These are phyloP conservation scores for Trametes hirsuta DNA, from an alignment of 1,284 basidiomycete genomes.

Conservation along the genomic window DNA sequence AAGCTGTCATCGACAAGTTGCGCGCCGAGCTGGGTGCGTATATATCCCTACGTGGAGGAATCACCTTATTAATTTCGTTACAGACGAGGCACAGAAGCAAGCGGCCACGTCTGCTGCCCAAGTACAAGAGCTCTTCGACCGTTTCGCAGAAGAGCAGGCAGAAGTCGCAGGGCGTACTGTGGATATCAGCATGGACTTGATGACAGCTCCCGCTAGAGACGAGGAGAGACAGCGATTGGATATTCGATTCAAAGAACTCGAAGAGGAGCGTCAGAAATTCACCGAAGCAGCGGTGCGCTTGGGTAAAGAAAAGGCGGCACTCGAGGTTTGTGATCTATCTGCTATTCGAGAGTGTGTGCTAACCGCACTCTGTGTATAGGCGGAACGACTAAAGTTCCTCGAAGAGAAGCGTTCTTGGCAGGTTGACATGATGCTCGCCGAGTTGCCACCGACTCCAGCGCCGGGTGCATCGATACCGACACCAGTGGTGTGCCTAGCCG, in stretches of 20 bases:
- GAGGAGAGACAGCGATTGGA: conserved; percentile 57
- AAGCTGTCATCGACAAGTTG: conserved; percentile 39
- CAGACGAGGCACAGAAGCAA: conserved; percentile 56
- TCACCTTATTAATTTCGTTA: background rate
- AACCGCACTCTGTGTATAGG: conserved; percentile 40
- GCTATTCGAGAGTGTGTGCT: no score
- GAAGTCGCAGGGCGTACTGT: conserved; percentile 13
- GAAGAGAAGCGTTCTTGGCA: conserved; percentile 74
- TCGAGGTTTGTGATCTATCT: conserved; percentile 58
- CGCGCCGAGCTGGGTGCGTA: conserved; percentile 58
- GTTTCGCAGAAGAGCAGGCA: conserved; percentile 48
- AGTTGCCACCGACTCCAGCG: conserved; percentile 53
- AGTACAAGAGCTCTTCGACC: conserved; percentile 53
- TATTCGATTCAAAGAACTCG: conserved; percentile 56
- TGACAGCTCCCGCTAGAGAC: conserved; percentile 54
- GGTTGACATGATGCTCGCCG: conserved; percentile 61
- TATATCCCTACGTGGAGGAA: background rate
- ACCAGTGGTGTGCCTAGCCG: background rate
- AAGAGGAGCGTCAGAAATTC: conserved; percentile 68
- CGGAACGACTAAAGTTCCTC: conserved; percentile 60
- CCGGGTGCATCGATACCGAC: conserved; percentile 7
- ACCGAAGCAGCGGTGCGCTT: conserved; percentile 65
- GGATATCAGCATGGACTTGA: conserved; percentile 54
- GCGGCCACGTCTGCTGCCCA: conserved; percentile 35
- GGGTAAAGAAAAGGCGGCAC: conserved; percentile 62